These are phyloP conservation scores for Silene uniflora DNA, from an alignment of 148 eudicot genomes.

Conservation along the genomic window DNA sequence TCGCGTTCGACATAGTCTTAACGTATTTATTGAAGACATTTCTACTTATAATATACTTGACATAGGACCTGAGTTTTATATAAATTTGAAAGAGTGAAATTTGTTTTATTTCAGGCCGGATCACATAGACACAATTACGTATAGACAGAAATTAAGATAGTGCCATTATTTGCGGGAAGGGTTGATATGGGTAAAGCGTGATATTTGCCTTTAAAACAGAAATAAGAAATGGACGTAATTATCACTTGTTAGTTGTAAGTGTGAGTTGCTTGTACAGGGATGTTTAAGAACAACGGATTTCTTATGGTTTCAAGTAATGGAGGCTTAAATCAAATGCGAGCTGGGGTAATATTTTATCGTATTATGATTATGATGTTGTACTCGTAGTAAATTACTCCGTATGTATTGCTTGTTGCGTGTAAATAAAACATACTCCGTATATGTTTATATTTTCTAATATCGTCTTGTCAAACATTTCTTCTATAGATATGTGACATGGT, in stretches of 20 bases:
- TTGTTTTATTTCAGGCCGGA: not conserved
- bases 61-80: no score
- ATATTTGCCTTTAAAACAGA: no score
- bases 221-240: not conserved
- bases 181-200: no score
- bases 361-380: no score
- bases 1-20: no score
- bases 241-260: not conserved
- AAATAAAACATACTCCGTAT: no score
- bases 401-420: no score
- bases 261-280: slow-evolving; percentile 13
- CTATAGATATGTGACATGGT: slow-evolving; percentile 54
- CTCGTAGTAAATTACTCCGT: no score
- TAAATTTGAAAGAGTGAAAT: not conserved
- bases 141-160: not conserved
- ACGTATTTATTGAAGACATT: no score
- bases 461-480: not conserved
- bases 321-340: no score
- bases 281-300: slow-evolving; percentile 37
- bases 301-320: slow-evolving; percentile 40
- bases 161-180: not conserved
- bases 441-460: no score
- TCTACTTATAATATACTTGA: not conserved
- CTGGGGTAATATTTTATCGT: slow-evolving; percentile 21
- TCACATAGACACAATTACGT: slow-evolving; percentile 3